Evolutionary conservation across 306 rosid genomes (phyloP), one percentile per base, ranked within the genome.

Genomic region (Begonia fuchsioides): DNA sequence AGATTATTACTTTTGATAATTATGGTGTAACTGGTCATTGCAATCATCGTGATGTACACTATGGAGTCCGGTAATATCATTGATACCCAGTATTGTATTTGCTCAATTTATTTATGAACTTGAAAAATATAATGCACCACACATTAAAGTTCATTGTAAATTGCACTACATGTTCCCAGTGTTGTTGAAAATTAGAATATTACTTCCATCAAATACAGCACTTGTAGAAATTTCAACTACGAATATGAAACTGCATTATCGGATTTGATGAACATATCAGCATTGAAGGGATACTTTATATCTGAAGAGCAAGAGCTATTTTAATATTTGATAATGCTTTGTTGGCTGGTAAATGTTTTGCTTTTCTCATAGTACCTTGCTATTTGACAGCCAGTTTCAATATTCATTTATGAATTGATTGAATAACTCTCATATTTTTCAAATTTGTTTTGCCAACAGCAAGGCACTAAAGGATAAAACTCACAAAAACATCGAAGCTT

Each of bases 1-100:
- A 90, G 95, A 75, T 90, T 51, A 71, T 90, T 77, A 79, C 95
- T 49, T 90, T 90, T 38, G 95, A 81, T 65, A 63, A 59, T 19
- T 53, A 84, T 46, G 97, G 94, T 60, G 80, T 90, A 56, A 84
- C 97, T 0, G 95, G 97, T 55, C 97, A 90, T 70, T 79, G 94
- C 67, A 84, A 90, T 70, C 97, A 90, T 50, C 19, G 76, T 53
- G 97, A 81, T 32, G 87, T 84, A 66, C 80, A 84, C 61, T 56
- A 58, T 60, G 93, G 92, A 49, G 80, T 79, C 38, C 14, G 80
- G 97, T 79, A 69, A 70, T 26, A 26, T 26, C 5, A 82, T 54
- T 72, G 32, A 53, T 35, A 43, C 40, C 18, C 38, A n/a, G 38
- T 44, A 52, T 49, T 53, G 7, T 32, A 3, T 20, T 16, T 47